These are phyloP conservation scores for Gynandropsis gynandra DNA, from an alignment of 345 rosid genomes.

Conservation along the genomic window DNA sequence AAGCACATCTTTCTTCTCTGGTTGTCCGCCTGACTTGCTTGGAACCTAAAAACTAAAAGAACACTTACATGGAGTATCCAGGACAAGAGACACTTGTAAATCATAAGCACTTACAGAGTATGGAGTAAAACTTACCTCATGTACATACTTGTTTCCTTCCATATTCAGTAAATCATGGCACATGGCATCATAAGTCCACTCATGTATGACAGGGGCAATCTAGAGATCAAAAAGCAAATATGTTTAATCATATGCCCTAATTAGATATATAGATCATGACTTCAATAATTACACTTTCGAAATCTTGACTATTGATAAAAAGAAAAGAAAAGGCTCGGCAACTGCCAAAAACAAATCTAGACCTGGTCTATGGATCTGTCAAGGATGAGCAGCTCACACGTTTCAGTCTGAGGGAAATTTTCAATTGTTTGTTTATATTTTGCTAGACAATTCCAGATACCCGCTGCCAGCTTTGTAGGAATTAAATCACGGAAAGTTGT, in stretches of 20 bases:
- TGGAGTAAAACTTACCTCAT: slow-evolving; percentile 54
- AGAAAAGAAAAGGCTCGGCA: slow-evolving; percentile 4
- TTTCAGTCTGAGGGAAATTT: slow-evolving; percentile 85
- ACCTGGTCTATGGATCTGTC: slow-evolving; percentile 99
- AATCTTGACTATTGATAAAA: not conserved
- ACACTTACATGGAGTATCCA: slow-evolving; percentile 27
- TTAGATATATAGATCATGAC: slow-evolving; percentile 1
- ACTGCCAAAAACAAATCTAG: slow-evolving; percentile 8
- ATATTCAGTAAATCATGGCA: slow-evolving; percentile 89
- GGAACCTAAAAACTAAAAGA: slow-evolving; percentile 52
- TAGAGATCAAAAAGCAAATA: slow-evolving; percentile 30
- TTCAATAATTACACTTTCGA: slow-evolving; percentile 7
- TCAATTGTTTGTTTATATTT: slow-evolving; percentile 68
- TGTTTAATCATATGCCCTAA: slow-evolving; percentile 19
- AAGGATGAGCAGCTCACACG: slow-evolving; percentile 92
- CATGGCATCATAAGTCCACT: slow-evolving; percentile 99
- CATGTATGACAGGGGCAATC: slow-evolving; percentile 99
- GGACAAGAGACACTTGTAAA: slow-evolving; percentile 21
- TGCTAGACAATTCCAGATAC: slow-evolving; percentile 83
- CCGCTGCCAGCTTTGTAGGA: slow-evolving; percentile 97
- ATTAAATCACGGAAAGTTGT: slow-evolving; percentile 86
- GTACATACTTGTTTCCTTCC: slow-evolving; percentile 97
- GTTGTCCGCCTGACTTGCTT: slow-evolving; percentile 66
- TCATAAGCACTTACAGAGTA: slow-evolving; percentile 16
- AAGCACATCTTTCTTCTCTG: slow-evolving; percentile 95